Percentiles rank a stretch among this genome's conserved stretches.
Evolutionary conservation across 257 asterid genomes (phyloP).

Genomic region (Sherardia arvensis): DNA sequence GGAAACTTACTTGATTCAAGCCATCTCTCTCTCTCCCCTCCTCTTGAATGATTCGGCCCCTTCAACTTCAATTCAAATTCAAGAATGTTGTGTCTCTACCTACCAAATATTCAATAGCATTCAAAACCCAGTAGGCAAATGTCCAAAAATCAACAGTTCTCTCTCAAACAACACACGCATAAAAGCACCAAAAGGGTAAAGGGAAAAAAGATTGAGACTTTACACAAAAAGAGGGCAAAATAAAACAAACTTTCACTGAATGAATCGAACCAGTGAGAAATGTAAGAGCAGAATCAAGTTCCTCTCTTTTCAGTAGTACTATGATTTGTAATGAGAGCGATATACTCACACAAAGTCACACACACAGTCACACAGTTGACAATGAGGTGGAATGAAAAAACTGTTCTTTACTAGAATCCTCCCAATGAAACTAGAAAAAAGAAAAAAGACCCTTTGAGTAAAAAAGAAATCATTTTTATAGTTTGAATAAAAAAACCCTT

Average conservation of each 20-base stretch:
- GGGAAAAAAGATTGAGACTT: slow-evolving; percentile 1
- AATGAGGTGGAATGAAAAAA: not conserved
- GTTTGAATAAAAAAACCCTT: no score
- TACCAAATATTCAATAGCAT: slow-evolving; percentile 9
- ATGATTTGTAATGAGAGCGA: slow-evolving; percentile 7
- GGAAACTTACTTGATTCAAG: slow-evolving; percentile 45
- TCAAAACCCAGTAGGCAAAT: not conserved
- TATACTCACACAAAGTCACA: not conserved
- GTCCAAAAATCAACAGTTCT: slow-evolving; percentile 16
- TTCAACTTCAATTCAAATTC: slow-evolving; percentile 12
- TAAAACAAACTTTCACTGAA: not conserved
- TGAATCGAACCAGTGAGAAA: not conserved
- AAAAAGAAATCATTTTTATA: not conserved
- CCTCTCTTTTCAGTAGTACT: not conserved
- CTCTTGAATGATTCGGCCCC: slow-evolving; percentile 18
- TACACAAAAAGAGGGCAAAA: not conserved
- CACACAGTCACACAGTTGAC: not conserved
- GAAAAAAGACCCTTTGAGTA: not conserved
- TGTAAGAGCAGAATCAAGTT: not conserved
- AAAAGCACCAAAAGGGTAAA: not conserved
- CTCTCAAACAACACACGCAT: slow-evolving; percentile 3
- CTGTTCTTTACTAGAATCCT: not conserved
- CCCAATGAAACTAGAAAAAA: not conserved
- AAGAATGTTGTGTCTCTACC: slow-evolving; percentile 8
- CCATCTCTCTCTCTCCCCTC: not conserved